Conservation (phyloP, 2,329 filamentous ascomycete species). For the Nannizzia gypsea region DNA sequence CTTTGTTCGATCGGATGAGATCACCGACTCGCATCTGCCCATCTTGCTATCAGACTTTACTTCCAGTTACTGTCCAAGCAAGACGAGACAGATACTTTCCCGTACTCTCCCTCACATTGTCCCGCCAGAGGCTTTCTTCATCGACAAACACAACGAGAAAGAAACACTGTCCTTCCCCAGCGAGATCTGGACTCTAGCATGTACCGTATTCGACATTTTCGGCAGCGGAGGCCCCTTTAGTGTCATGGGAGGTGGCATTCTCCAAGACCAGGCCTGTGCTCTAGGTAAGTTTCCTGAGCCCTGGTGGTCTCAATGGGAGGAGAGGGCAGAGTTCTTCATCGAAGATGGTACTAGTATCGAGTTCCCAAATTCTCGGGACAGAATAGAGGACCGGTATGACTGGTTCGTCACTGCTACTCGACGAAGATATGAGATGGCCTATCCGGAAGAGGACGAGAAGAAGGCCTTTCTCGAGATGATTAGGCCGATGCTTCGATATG, state of each 20-base stretch:
- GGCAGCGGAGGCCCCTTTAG: slow-evolving; percentile 9
- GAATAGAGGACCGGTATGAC: slow-evolving; percentile 11
- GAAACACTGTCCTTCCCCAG: slow-evolving; percentile 12
- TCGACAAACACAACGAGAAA: slow-evolving; percentile 4
- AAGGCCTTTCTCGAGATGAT: slow-evolving; percentile 13
- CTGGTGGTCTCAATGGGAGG: slow-evolving; percentile 12
- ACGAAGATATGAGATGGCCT: slow-evolving; percentile 11
- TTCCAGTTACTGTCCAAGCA: slow-evolving; percentile 9
- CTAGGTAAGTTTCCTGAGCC: slow-evolving; percentile 10
- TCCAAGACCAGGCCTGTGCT: slow-evolving; percentile 12
- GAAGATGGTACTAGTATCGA: slow-evolving; percentile 6
- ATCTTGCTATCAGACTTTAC: slow-evolving; percentile 12
- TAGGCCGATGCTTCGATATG: slow-evolving; percentile 11
- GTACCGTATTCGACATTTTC: slow-evolving; percentile 13
- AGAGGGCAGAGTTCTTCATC: slow-evolving; percentile 12
- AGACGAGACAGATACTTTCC: slow-evolving; percentile 4
- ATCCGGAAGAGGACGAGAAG: slow-evolving; percentile 10
- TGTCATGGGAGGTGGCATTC: slow-evolving; percentile 12
- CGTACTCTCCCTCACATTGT: slow-evolving; percentile 12
- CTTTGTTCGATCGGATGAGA: slow-evolving; percentile 10
- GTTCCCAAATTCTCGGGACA: slow-evolving; percentile 6
- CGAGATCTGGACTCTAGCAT: slow-evolving; percentile 14
- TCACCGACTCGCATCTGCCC: slow-evolving; percentile 7
- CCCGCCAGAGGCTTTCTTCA: slow-evolving; percentile 11
- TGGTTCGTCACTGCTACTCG: slow-evolving; percentile 11